These are phyloP conservation scores for Zygosaccharomyces pseudobailii DNA, from an alignment of 1,139 yeast genomes.

Conservation along the genomic window DNA sequence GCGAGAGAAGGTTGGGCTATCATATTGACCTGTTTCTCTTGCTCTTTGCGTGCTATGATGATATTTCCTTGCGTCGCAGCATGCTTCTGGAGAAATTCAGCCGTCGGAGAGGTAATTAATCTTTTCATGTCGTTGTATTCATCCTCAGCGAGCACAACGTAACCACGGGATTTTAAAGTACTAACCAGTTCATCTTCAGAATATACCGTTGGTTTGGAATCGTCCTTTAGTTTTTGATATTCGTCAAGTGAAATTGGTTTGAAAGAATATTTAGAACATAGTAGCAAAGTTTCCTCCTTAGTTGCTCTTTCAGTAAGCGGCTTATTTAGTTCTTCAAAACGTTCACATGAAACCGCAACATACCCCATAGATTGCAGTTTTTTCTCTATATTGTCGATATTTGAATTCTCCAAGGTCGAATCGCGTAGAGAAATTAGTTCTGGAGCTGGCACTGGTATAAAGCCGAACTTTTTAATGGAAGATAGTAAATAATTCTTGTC, in stretches of 20 bases:
- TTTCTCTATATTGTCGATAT: constrained; percentile 15
- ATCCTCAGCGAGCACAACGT: constrained; percentile 8
- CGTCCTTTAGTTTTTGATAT: constrained; percentile 22
- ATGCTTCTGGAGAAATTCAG: constrained; percentile 7
- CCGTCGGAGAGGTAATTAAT: constrained; percentile 5
- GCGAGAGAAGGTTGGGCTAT: constrained; percentile 28
- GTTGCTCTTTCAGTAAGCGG: constrained; percentile 4
- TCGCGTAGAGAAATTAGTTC: constrained; percentile 9
- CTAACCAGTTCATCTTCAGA: constrained; percentile 13
- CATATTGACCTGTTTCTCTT: constrained; percentile 10
- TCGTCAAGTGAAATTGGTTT: constrained; percentile 20
- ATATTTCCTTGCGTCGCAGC: constrained; percentile 29
- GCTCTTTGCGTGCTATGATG: constrained; percentile 2
- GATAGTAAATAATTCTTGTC: constrained; percentile 21
- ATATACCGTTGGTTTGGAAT: constrained; percentile 12
- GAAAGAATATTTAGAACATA: constrained; percentile 13
- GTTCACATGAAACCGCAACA: constrained; percentile 30
- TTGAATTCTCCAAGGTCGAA: constrained; percentile 8
- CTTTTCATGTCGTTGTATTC: constrained; percentile 3
- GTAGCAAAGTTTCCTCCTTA: constrained; percentile 4
- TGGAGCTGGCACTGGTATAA: constrained; percentile 15
- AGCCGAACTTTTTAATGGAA: constrained; percentile 22
- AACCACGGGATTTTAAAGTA: constrained; percentile 10
- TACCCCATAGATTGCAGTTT: constrained; percentile 29
- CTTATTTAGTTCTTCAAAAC: constrained; percentile 6